Evolutionary conservation across 805 yeast species (phyloP).

Genomic region (Saturnispora kantuleensis): DNA sequence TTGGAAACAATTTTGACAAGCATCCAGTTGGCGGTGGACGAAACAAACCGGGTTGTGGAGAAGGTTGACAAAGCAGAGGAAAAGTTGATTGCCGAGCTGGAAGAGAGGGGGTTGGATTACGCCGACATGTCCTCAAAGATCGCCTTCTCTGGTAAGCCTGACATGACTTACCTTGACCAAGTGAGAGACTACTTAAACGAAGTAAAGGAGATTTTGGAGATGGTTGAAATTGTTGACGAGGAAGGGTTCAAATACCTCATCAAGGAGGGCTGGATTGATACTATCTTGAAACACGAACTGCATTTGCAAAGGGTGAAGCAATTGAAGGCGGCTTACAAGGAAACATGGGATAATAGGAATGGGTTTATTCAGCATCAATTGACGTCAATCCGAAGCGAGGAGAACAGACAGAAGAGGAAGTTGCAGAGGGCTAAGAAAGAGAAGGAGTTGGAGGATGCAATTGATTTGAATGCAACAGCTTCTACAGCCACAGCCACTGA

Average conservation of each 20-base stretch:
- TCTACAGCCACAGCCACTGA: neutral
- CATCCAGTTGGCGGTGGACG: constrained; percentile 3
- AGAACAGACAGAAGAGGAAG: constrained; percentile 14
- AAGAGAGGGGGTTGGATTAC: constrained; percentile 4
- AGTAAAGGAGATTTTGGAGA: constrained; percentile 22
- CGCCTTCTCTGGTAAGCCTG: constrained; percentile 1
- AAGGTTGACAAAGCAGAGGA: constrained; percentile 27
- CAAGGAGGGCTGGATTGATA: constrained; percentile 14
- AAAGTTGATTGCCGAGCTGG: constrained; percentile 17
- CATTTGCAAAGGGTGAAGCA: constrained; percentile 11
- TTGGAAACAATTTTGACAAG: constrained; percentile 35
- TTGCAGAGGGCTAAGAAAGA: constrained; percentile 8
- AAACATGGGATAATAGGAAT: constrained; percentile 23
- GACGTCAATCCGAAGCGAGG: constrained; percentile 1
- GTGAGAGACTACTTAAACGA: constrained; percentile 4
- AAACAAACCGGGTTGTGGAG: constrained; percentile 1
- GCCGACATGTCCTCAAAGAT: neutral
- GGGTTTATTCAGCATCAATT: constrained; percentile 17
- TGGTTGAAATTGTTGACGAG: constrained; percentile 20
- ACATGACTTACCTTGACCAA: neutral
- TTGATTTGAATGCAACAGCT: neutral
- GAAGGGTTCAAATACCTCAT: constrained; percentile 16
- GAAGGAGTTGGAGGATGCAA: constrained; percentile 1
- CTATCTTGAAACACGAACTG: constrained; percentile 13
- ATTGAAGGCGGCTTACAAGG: constrained; percentile 13